A percentile compares a stretch with the other conserved stretches of the same genome.
Evolutionary conservation across 495 filamentous ascomycete genomes (phyloP).

Genomic region (Cercophora scortea): DNA sequence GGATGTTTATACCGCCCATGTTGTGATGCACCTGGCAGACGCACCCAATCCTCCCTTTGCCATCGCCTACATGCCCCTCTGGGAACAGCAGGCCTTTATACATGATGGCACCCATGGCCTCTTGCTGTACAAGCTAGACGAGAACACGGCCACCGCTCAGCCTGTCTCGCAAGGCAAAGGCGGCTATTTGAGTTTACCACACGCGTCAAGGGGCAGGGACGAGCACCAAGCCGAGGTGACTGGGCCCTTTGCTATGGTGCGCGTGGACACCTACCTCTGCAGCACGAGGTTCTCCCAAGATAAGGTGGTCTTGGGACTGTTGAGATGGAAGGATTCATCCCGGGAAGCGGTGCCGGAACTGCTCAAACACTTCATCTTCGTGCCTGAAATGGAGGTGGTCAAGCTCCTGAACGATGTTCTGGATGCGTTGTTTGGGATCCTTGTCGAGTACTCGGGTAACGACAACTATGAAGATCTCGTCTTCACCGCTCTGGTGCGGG

Average conservation of each 20-base stretch:
- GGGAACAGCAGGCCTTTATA: constrained; percentile 87
- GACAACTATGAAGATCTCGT: constrained; percentile 90
- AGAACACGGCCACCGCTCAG: constrained; percentile 55
- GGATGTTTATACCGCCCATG: constrained; percentile 75
- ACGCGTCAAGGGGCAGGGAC: constrained; percentile 59
- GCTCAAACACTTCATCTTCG: constrained; percentile 78
- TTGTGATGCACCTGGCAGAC: constrained; percentile 84
- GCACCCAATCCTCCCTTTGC: constrained; percentile 81
- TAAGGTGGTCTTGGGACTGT: constrained; percentile 70
- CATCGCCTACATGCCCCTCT: constrained; percentile 85
- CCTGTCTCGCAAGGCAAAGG: constrained; percentile 54
- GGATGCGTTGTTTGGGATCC: constrained; percentile 82
- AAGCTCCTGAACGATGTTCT: constrained; percentile 87
- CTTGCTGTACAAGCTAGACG: constrained; percentile 82
- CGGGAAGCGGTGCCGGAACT: constrained; percentile 61
- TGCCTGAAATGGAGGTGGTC: constrained; percentile 95
- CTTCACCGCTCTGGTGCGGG: constrained; percentile 81
- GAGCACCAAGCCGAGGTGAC: constrained; percentile 65
- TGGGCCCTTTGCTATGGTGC: constrained; percentile 65
- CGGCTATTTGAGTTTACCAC: constrained; percentile 78
- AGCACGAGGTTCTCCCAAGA: constrained; percentile 96
- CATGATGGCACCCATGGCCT: constrained; percentile 77
- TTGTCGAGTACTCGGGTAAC: constrained; percentile 80
- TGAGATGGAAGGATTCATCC: constrained; percentile 76
- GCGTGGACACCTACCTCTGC: constrained; percentile 81